Conservation (phyloP, 23 red algal genomes). For the Gracilariopsis chorda region DNA sequence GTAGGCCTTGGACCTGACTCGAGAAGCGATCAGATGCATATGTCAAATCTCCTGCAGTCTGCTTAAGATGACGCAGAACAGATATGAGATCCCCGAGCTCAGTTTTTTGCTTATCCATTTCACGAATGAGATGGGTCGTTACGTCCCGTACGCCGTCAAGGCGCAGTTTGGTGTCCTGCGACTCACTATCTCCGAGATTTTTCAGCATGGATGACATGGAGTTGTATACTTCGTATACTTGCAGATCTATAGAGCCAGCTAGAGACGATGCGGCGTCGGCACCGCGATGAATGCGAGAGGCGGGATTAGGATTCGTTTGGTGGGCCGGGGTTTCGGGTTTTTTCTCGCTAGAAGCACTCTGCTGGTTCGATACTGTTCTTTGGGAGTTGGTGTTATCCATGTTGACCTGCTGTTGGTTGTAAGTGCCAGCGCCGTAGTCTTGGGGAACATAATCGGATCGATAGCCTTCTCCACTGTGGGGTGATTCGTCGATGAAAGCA, state of each 20-base stretch:
- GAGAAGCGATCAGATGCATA: constrained; percentile 51
- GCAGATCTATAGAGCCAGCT: constrained; percentile 39
- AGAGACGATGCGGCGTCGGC: not conserved
- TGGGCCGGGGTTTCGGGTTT: not conserved
- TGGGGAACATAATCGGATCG: constrained; percentile 31
- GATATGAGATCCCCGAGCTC: constrained; percentile 16
- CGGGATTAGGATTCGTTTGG: constrained; percentile 13
- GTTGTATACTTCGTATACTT: constrained; percentile 58
- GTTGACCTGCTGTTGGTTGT: not conserved
- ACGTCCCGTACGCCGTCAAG: constrained; percentile 41
- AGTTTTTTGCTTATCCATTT: constrained; percentile 31
- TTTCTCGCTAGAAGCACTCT: not conserved
- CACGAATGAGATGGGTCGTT: constrained; percentile 41
- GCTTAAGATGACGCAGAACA: constrained; percentile 32
- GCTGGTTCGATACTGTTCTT: not conserved
- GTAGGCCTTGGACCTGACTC: constrained; percentile 41
- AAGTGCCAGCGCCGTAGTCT: not conserved
- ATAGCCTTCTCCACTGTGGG: constrained; percentile 12
- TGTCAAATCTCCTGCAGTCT: constrained; percentile 44
- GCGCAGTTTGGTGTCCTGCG: constrained; percentile 26
- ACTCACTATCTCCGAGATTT: not conserved
- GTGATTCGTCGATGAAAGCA: constrained; percentile 29
- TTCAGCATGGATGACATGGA: constrained; percentile 22
- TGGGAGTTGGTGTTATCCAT: not conserved
- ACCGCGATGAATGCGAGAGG: not conserved